Base-by-base conservation (phyloP, 2,329 filamentous ascomycete genomes). In the Aurifilum marmelostoma region DNA sequence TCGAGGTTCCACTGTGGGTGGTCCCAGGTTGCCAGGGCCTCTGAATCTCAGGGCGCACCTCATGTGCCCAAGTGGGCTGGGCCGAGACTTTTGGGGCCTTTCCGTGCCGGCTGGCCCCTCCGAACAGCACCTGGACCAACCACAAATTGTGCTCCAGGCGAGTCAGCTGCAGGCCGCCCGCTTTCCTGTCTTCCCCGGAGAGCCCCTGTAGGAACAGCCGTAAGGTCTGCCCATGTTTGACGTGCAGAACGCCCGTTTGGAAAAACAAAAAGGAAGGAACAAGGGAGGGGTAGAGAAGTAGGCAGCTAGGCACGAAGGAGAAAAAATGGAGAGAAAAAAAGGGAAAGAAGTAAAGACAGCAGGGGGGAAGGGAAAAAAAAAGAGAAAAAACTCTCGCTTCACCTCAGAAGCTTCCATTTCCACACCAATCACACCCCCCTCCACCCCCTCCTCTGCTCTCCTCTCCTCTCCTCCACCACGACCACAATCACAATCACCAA, bases 141-240 rank as follows among this genome's bases (percentile, higher is more conserved):
- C 61, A 63, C 43, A 11, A 39, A 14, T 6, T 11, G 59, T 21
- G 9, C 41, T 43, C 41, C 56, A 29, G 59, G 56, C 66, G 66
- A 66, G 66, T 69, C 68, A 64, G 68, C 58, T 66, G 69, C 69
- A 68, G 62, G 66, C 59, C 65, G 62, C 50, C 63, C 66, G 63
- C 64, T 56, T 66, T 68, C 69, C 69, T 68, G 66, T 11, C 3
- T 70, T 66, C 69, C 69, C 69, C 66, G 66, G 60, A 18, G 34
- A 24, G 37, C 52, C 69, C 69, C 66, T 68, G 66, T 43, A 62
- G 14, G n/a, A 47, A 21, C 59, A 62, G 59, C 5, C 32, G n/a
- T 37, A 21, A n/a, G 59, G 59, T 14, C n/a, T 24, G 37, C 59
- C 37, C 59, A 41, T 27, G 39, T 43, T 41, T 27, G 37, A 39